Conservation (phyloP, 768 basidiomycete species). For the Tricholoma flavovirens region DNA sequence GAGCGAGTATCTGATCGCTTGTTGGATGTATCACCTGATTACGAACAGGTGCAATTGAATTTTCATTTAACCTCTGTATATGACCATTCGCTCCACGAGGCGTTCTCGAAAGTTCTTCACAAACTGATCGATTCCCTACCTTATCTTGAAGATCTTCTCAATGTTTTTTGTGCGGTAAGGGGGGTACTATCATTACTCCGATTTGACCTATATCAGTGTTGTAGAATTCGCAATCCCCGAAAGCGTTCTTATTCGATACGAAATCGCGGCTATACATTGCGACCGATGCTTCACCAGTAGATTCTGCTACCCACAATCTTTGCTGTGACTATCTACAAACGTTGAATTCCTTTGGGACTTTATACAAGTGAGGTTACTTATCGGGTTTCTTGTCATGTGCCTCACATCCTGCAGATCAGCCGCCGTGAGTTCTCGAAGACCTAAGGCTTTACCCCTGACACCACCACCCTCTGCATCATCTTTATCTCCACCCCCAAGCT, state of each 20-base stretch:
- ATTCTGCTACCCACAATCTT: conserved; percentile 79
- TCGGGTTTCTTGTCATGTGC: neutral
- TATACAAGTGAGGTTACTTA: conserved; percentile 63
- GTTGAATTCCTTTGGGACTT: conserved; percentile 76
- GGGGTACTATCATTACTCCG: neutral
- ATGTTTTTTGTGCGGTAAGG: conserved; percentile 75
- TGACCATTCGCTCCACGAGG: conserved; percentile 87
- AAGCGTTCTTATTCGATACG: conserved; percentile 90
- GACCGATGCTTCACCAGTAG: conserved; percentile 88
- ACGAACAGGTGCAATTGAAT: conserved; percentile 72
- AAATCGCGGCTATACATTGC: conserved; percentile 85
- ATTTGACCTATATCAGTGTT: conserved; percentile 7
- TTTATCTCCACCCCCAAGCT: conserved; percentile 14
- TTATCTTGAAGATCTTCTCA: conserved; percentile 81
- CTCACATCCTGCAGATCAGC: conserved; percentile 22
- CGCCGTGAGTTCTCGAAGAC: conserved; percentile 24
- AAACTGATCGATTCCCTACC: conserved; percentile 81
- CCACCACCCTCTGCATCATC: conserved; percentile 24
- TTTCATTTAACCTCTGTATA: conserved; percentile 92
- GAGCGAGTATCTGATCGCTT: conserved; percentile 82
- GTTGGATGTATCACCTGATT: conserved; percentile 67
- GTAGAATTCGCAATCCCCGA: conserved; percentile 88
- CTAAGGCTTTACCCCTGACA: conserved; percentile 18
- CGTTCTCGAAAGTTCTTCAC: conserved; percentile 86
- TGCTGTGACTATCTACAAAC: conserved; percentile 90